Percentiles rank a stretch among this genome's conserved stretches.
Conservation (phyloP, 176 grass and related monocot genomes). For the Dactylis glomerata region DNA sequence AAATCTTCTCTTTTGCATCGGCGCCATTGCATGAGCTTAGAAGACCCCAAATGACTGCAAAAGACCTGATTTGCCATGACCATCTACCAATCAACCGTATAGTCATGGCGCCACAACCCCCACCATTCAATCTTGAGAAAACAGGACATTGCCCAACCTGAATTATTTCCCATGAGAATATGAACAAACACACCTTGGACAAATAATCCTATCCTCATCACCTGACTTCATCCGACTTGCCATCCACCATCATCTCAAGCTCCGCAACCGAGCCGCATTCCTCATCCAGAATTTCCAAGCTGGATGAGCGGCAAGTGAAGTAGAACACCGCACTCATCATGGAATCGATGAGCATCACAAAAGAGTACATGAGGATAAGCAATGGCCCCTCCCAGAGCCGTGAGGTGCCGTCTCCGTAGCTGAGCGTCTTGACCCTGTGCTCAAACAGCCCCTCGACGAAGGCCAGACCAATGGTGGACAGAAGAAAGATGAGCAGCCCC, state of each 20-base stretch:
- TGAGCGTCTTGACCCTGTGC: slow-evolving; percentile 95
- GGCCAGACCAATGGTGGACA: slow-evolving; percentile 66
- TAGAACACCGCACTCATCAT: slow-evolving; percentile 96
- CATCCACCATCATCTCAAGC: slow-evolving; percentile 46
- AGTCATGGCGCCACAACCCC: background rate
- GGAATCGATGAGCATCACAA: slow-evolving; percentile 76
- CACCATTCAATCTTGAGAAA: background rate
- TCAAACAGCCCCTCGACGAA: slow-evolving; percentile 92
- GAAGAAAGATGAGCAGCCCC: slow-evolving; percentile 85
- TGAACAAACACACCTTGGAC: slow-evolving; percentile 40
- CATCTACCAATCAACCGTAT: background rate
- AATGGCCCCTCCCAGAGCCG: slow-evolving; percentile 93
- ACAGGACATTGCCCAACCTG: background rate
- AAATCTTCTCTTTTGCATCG: slow-evolving; percentile 15
- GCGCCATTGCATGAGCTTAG: slow-evolving; percentile 3
- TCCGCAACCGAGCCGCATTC: slow-evolving; percentile 30
- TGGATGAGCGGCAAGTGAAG: slow-evolving; percentile 83
- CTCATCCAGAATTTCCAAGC: slow-evolving; percentile 42
- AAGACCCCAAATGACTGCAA: slow-evolving; percentile 18
- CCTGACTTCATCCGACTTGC: slow-evolving; percentile 28
- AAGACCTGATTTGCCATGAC: slow-evolving; percentile 13
- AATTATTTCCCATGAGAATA: slow-evolving; percentile 44
- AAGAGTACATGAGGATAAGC: slow-evolving; percentile 87
- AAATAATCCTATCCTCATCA: slow-evolving; percentile 32
- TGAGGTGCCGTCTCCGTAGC: slow-evolving; percentile 82